A percentile compares a stretch with the other conserved stretches of the same genome.
Conservation (phyloP, 805 yeast species). For the Yamadazyma tumulicola region DNA sequence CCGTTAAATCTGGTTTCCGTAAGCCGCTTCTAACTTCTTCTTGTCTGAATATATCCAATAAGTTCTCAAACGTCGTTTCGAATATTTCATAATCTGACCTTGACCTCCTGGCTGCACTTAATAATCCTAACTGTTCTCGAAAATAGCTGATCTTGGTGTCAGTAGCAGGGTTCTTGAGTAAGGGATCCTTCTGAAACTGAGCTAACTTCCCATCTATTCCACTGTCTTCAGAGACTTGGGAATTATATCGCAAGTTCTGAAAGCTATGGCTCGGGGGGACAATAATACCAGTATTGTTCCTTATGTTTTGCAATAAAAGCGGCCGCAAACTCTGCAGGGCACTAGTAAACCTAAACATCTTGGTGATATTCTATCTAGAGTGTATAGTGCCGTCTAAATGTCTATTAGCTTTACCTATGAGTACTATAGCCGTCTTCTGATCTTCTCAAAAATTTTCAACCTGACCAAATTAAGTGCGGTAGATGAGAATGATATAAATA, state of each 20-base stretch:
- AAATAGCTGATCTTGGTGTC: constrained; percentile 26
- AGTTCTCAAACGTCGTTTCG: constrained; percentile 14
- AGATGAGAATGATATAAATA: too few species aligned
- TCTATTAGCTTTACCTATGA: too few species aligned
- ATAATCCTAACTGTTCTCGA: constrained; percentile 24
- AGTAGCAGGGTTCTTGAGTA: constrained; percentile 17
- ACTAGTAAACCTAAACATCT: constrained; percentile 41
- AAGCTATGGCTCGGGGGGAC: constrained; percentile 8
- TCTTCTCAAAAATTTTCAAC: too few species aligned
- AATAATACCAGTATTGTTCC: constrained; percentile 20
- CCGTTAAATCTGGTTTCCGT: constrained; percentile 18
- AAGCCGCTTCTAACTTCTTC: constrained; percentile 17
- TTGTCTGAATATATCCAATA: constrained; percentile 19
- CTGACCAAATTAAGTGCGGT: too few species aligned
- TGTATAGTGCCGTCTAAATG: too few species aligned
- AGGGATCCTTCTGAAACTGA: constrained; percentile 20
- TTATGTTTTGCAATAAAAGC: constrained; percentile 34
- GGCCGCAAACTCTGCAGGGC: constrained; percentile 36
- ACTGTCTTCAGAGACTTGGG: constrained; percentile 7
- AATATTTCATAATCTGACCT: constrained; percentile 17
- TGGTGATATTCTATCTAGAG: too few species aligned
- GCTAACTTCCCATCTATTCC: constrained; percentile 9
- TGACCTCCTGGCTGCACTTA: constrained; percentile 13
- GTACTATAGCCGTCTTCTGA: too few species aligned
- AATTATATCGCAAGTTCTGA: constrained; percentile 15